These are phyloP conservation scores for Aspergillus ochraceus DNA, from an alignment of 2,329 filamentous ascomycete genomes.

Conservation along the genomic window DNA sequence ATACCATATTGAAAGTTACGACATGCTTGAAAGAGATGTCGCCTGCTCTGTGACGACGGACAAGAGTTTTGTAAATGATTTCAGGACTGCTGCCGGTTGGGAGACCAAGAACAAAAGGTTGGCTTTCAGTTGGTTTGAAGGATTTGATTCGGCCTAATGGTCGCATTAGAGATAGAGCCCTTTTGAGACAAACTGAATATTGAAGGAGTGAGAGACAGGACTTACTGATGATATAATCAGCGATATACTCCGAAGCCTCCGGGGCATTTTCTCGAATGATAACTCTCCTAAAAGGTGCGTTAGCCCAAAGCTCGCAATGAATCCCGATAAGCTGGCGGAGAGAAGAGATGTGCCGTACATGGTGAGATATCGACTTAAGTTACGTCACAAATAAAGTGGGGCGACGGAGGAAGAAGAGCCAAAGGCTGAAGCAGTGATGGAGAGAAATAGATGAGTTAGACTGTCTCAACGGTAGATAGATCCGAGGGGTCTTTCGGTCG, in stretches of 20 bases:
- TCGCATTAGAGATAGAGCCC: neutral
- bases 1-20: conserved; percentile 87
- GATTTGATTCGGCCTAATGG: conserved; percentile 69
- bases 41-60: conserved; percentile 47
- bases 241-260: conserved; percentile 71
- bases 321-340: neutral
- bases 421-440: neutral
- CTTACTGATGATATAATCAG: conserved; percentile 75
- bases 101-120: conserved; percentile 79
- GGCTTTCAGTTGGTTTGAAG: conserved; percentile 69
- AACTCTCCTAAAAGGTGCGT: conserved; percentile 63
- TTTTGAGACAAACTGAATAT: too few relatives aligned
- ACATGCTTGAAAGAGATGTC: conserved; percentile 84
- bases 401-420: neutral
- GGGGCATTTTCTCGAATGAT: conserved; percentile 75
- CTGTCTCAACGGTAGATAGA: too few relatives aligned
- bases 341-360: conserved; percentile 23
- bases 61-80: conserved; percentile 73
- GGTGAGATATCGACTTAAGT: conserved; percentile 10
- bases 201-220: neutral
- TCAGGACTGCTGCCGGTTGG: conserved; percentile 82
- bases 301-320: conserved; percentile 6
- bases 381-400: conserved; percentile 27
- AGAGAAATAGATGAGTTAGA: neutral
- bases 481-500: too few relatives aligned